These are phyloP conservation scores for Pochonia chlamydosporia DNA, from an alignment of 2,329 filamentous ascomycete genomes.

Conservation along the genomic window DNA sequence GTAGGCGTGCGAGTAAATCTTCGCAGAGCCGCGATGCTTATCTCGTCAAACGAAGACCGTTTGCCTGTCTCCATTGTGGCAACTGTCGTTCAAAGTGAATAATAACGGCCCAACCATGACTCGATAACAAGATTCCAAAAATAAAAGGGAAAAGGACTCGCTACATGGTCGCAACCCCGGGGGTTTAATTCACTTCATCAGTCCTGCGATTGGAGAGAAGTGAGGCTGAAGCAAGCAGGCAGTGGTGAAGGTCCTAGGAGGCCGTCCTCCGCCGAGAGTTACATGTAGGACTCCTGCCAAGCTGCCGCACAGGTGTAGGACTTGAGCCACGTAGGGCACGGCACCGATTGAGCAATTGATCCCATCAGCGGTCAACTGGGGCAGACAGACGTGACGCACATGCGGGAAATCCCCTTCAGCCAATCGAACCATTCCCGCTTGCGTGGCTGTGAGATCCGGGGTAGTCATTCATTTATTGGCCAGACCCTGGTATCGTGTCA, in stretches of 20 bases:
- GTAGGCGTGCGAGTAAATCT: conserved; percentile 10
- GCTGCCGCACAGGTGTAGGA: conserved; percentile 2
- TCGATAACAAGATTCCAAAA: background rate
- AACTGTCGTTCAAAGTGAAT: background rate
- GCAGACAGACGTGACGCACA: no score
- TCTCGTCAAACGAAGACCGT: conserved; percentile 12
- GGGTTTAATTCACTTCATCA: background rate
- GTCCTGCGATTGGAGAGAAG: background rate
- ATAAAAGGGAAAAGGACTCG: background rate
- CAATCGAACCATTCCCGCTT: background rate
- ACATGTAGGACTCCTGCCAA: conserved; percentile 2
- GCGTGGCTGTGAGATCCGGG: conserved; percentile 2
- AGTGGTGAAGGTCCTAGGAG: background rate
- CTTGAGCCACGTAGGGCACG: background rate
- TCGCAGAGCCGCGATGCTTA: conserved; percentile 7
- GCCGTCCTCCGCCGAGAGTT: background rate
- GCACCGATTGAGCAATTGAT: no score
- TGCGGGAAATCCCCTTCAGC: background rate
- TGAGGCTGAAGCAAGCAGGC: conserved; percentile 1
- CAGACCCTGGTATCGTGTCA: conserved; percentile 1
- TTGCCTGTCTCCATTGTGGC: conserved; percentile 8
- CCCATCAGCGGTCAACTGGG: background rate
- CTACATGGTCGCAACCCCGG: background rate
- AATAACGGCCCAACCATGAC: background rate
- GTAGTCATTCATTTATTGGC: background rate